Base-by-base conservation (phyloP, 108 stramenopile genomes). In the Pseudonitzschia delicatissima region DNA sequence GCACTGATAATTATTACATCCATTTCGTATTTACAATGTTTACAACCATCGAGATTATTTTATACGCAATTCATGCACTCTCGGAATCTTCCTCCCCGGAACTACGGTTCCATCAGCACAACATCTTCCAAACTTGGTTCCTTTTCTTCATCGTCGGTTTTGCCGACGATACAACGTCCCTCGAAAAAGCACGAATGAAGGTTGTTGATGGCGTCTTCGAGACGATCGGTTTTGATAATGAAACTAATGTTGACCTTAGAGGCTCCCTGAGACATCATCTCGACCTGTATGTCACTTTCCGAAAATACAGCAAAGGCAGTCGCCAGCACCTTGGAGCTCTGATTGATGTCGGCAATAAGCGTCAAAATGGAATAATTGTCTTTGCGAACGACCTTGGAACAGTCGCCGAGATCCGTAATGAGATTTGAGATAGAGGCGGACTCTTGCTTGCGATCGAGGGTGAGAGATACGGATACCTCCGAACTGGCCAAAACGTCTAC, bases 401-500 rank as follows among this genome's bases (percentile, higher is more conserved):
- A 83, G 11, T 55, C 60, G 28, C 44, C 57, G 71, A 96, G 67
- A 26, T 88, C 90, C 4, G 59, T 21, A 25, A 79, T 72, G 39
- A 90, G 67, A 3, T 55, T 49, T 18, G 70, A 39, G 47, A 89
- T 83, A 50, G 79, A 76, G 13, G 65, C 48, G 12, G 71, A 52
- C 33, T 82, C 62, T 52, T 90, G 91, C 68, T 96, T 96, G 67
- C 88, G 91, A 66, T 99, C 99, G 12, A 99, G 70, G 3, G 99
- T 99, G 25, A 99, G 82, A 18, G 95, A 96, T 2, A 99, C 88
- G 25, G 96, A 96, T 49, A 98, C 97, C 78, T 99, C 97, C 6
- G 94, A 96, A 5, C 95, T 94, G 23, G 99, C 99, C 21, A 99
- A 81, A 28, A 98, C 93, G 68, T 99, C 99, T n/a, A 99, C 97